These are phyloP conservation scores for Ceratocystis albifundus DNA, from an alignment of 2,329 filamentous ascomycete species.

Conservation along the genomic window DNA sequence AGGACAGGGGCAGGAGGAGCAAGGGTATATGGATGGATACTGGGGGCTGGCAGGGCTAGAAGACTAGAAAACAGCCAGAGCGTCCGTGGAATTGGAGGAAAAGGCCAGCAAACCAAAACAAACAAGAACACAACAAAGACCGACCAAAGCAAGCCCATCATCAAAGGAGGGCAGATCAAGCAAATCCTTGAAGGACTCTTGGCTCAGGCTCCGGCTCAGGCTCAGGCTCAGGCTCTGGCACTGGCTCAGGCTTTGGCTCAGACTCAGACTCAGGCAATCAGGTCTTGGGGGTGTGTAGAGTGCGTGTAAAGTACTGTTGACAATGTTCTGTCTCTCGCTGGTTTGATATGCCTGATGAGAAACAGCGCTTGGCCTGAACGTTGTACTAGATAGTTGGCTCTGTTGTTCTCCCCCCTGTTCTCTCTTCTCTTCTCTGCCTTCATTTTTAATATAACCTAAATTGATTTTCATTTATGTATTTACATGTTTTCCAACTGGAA, in stretches of 20 bases:
- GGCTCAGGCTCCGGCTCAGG: background rate
- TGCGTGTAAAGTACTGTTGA: background rate
- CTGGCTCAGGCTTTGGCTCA: background rate
- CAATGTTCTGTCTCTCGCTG: background rate
- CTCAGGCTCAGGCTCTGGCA: background rate
- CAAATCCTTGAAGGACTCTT: background rate
- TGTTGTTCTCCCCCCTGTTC: too few species aligned
- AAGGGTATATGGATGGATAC: background rate
- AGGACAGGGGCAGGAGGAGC: background rate
- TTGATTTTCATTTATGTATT: background rate
- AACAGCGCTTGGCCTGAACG: background rate
- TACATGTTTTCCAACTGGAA: background rate
- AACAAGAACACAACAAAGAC: background rate
- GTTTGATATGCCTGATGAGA: conserved; percentile 8
- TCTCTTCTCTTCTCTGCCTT: too few species aligned
- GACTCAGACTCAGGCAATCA: background rate
- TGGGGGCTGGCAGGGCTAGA: background rate
- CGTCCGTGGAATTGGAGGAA: background rate
- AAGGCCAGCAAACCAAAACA: background rate
- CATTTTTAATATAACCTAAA: background rate
- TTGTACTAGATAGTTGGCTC: background rate
- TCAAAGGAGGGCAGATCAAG: background rate
- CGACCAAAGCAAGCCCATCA: background rate
- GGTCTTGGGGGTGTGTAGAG: background rate
- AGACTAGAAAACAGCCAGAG: background rate